Conservation (phyloP, 2,329 filamentous ascomycete species). For the Thielaviopsis musarum region DNA sequence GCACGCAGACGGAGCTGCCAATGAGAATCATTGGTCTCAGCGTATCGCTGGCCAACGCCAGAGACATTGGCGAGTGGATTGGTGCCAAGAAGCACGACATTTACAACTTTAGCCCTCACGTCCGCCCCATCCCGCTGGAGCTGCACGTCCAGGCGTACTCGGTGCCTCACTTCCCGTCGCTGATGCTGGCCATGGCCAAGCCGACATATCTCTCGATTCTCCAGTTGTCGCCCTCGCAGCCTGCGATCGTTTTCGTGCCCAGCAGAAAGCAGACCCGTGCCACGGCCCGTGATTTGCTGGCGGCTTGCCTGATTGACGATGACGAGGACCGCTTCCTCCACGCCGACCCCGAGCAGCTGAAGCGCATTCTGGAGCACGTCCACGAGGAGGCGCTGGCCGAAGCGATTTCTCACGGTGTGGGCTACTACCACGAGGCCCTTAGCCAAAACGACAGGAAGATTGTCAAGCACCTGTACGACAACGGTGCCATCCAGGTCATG, state of each 20-base stretch:
- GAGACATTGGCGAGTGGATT: slow-evolving; percentile 94
- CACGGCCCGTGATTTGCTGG: slow-evolving; percentile 72
- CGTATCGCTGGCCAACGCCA: slow-evolving; percentile 81
- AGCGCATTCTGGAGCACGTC: slow-evolving; percentile 63
- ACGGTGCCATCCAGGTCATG: slow-evolving; percentile 78
- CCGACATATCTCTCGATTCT: slow-evolving; percentile 80
- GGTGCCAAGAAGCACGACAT: slow-evolving; percentile 96
- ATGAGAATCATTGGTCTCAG: slow-evolving; percentile 80
- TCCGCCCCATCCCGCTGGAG: slow-evolving; percentile 76
- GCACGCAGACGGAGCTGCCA: slow-evolving; percentile 67
- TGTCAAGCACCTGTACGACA: slow-evolving; percentile 77
- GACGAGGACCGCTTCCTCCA: slow-evolving; percentile 90
- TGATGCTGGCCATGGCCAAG: slow-evolving; percentile 98
- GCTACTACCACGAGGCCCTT: slow-evolving; percentile 92
- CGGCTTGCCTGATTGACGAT: slow-evolving; percentile 75
- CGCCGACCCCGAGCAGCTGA: slow-evolving; percentile 64
- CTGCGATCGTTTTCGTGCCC: slow-evolving; percentile 80
- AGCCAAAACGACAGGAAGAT: slow-evolving; percentile 81
- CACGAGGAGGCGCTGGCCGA: slow-evolving; percentile 78
- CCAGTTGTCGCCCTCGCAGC: slow-evolving; percentile 76
- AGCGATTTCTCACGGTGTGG: slow-evolving; percentile 82
- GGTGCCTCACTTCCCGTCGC: slow-evolving; percentile 89
- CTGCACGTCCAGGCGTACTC: slow-evolving; percentile 90
- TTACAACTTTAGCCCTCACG: slow-evolving; percentile 93
- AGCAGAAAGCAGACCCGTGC: slow-evolving; percentile 82